Evolutionary conservation across 768 basidiomycete genomes (phyloP).

Genomic region (Tulasnella sp.): DNA sequence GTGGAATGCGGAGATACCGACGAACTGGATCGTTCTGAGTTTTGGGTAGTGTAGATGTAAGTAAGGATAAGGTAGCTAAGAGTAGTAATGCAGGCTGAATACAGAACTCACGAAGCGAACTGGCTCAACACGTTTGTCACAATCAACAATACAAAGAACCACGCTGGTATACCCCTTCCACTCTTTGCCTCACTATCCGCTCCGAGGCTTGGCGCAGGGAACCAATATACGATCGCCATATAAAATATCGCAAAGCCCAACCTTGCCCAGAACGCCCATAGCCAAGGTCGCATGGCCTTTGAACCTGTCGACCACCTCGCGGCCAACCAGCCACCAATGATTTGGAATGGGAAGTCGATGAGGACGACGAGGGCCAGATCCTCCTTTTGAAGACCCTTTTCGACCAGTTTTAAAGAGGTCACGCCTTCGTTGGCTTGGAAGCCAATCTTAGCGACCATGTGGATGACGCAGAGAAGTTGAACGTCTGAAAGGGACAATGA

Average conservation of each 20-base stretch:
- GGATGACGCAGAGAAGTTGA: slow-evolving; percentile 74
- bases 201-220: slow-evolving; percentile 62
- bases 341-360: slow-evolving; percentile 97
- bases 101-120: slow-evolving; percentile 61
- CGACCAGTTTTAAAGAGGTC: slow-evolving; percentile 86
- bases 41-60: background rate
- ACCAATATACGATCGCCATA: slow-evolving; percentile 69
- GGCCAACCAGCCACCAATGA: slow-evolving; percentile 86
- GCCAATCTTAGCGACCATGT: slow-evolving; percentile 87
- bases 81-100: background rate
- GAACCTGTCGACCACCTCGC: slow-evolving; percentile 84
- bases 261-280: slow-evolving; percentile 84
- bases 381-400: slow-evolving; percentile 91
- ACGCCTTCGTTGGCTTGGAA: slow-evolving; percentile 91
- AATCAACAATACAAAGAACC: slow-evolving; percentile 75
- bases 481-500: slow-evolving; percentile 81
- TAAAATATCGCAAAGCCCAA: slow-evolving; percentile 61
- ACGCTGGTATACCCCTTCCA: slow-evolving; percentile 21
- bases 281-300: slow-evolving; percentile 74
- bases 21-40: slow-evolving; percentile 90
- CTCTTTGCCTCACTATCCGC: slow-evolving; percentile 30
- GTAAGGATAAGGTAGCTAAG: no score
- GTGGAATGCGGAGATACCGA: slow-evolving; percentile 98
- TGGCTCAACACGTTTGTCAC: slow-evolving; percentile 72
- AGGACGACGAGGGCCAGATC: slow-evolving; percentile 92